A percentile compares a stretch with the other conserved stretches of the same genome.
These are phyloP conservation scores for Scutellaria baicalensis DNA, from an alignment of 257 asterid genomes.

Conservation along the genomic window DNA sequence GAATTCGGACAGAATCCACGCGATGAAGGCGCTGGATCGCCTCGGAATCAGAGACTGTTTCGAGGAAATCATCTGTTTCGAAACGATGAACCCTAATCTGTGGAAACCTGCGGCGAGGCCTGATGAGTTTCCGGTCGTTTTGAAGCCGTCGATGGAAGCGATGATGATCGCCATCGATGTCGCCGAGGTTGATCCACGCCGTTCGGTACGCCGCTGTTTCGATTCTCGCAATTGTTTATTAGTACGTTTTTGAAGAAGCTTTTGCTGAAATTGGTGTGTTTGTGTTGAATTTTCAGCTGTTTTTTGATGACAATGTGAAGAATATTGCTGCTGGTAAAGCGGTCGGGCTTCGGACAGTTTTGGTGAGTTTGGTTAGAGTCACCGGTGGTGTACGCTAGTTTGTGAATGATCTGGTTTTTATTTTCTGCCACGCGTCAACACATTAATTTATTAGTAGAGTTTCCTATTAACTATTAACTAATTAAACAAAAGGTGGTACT, in stretches of 20 bases:
- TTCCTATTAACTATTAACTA: too few relatives aligned
- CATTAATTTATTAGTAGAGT: too few relatives aligned
- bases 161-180: slow-evolving; percentile 58
- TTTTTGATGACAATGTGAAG: slow-evolving; percentile 66
- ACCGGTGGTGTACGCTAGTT: not conserved
- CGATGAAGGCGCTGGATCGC: slow-evolving; percentile 58
- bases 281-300: slow-evolving; percentile 42
- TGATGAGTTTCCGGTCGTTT: slow-evolving; percentile 60
- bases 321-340: slow-evolving; percentile 75
- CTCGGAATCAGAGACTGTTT: slow-evolving; percentile 70
- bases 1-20: slow-evolving; percentile 68
- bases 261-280: not conserved
- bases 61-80: slow-evolving; percentile 74
- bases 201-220: slow-evolving; percentile 51
- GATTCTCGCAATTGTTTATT: too few relatives aligned
- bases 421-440: not conserved
- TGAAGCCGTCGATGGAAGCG: slow-evolving; percentile 77
- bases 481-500: too few relatives aligned
- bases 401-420: not conserved
- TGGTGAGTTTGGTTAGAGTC: slow-evolving; percentile 37
- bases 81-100: slow-evolving; percentile 72
- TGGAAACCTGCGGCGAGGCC: slow-evolving; percentile 27
- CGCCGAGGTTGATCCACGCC: slow-evolving; percentile 64
- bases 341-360: slow-evolving; percentile 60
- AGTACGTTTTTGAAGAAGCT: not conserved